Conservation (phyloP, 78 protist species). For the Bodo saltans region DNA sequence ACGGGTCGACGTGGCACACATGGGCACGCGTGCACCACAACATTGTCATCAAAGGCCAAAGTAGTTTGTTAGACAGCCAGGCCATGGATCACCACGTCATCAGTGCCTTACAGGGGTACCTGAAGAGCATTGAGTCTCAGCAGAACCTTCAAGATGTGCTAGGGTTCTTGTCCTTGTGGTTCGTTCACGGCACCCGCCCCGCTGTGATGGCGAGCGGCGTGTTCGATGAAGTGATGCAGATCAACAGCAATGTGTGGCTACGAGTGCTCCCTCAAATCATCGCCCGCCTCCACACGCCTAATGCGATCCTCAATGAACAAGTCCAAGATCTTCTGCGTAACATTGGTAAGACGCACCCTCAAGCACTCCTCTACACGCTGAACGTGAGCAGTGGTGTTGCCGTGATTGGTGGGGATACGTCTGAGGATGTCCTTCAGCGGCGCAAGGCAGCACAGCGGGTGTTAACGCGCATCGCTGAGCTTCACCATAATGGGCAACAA, state of each 20-base stretch:
- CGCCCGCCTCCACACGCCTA: not conserved
- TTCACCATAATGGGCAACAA: too few relatives aligned
- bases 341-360: not conserved
- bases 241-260: not conserved
- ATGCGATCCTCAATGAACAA: not conserved
- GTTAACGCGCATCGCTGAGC: too few relatives aligned
- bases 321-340: not conserved
- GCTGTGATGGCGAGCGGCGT: too few relatives aligned
- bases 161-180: not conserved
- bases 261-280: not conserved
- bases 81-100: too few relatives aligned
- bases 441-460: too few relatives aligned
- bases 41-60: too few relatives aligned
- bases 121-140: too few relatives aligned
- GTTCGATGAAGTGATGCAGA: too few relatives aligned
- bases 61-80: too few relatives aligned
- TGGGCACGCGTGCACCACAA: too few relatives aligned
- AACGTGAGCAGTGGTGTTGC: not conserved
- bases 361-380: not conserved
- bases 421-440: not conserved
- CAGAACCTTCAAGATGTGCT: not conserved
- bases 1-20: too few relatives aligned
- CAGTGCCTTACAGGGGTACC: too few relatives aligned
- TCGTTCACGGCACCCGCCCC: not conserved
- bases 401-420: not conserved